phyloP scores from a whole-genome alignment of 768 basidiomycete species.

The Sistotremastrum niveocremeum region DNA sequence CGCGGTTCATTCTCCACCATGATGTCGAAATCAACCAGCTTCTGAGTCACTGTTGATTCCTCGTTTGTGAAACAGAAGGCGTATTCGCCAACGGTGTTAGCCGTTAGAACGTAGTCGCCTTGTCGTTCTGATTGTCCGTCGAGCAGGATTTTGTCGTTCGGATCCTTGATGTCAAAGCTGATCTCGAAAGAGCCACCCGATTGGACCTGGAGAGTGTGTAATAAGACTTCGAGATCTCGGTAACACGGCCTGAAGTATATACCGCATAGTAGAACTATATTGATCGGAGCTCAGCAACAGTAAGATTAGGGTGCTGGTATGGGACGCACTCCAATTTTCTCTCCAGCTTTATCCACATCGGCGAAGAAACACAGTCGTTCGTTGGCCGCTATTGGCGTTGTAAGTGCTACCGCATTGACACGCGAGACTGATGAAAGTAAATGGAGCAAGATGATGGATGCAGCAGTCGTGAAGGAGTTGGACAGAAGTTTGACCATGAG shows the following conservation, averaged over 20 bases:
- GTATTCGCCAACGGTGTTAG: slow-evolving; percentile 82
- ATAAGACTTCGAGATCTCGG: neutral
- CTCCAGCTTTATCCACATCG: slow-evolving; percentile 89
- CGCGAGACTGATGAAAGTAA: neutral
- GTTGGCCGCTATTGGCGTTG: slow-evolving; percentile 65
- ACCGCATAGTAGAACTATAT: slow-evolving; percentile 95
- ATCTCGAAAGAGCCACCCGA: slow-evolving; percentile 95
- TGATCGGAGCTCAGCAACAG: slow-evolving; percentile 6
- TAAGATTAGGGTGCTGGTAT: neutral
- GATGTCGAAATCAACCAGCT: slow-evolving; percentile 90
- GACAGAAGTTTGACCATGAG: too few relatives aligned
- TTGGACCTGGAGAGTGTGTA: slow-evolving; percentile 51
- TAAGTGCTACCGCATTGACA: slow-evolving; percentile 49
- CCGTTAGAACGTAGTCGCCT: slow-evolving; percentile 95
- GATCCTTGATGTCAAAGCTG: slow-evolving; percentile 87
- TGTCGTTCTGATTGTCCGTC: slow-evolving; percentile 84
- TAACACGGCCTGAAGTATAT: slow-evolving; percentile 16
- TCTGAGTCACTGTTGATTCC: slow-evolving; percentile 87
- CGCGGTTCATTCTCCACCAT: slow-evolving; percentile 98
- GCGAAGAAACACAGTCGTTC: slow-evolving; percentile 88
- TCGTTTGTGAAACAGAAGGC: slow-evolving; percentile 98
- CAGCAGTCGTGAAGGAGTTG: too few relatives aligned
- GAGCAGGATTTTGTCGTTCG: slow-evolving; percentile 74
- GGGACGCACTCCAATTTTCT: slow-evolving; percentile 71
- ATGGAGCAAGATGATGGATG: too few relatives aligned